Evolutionary conservation across 2,329 filamentous ascomycete genomes (phyloP).

Genomic region (Mycosphaerelloides madeirae): DNA sequence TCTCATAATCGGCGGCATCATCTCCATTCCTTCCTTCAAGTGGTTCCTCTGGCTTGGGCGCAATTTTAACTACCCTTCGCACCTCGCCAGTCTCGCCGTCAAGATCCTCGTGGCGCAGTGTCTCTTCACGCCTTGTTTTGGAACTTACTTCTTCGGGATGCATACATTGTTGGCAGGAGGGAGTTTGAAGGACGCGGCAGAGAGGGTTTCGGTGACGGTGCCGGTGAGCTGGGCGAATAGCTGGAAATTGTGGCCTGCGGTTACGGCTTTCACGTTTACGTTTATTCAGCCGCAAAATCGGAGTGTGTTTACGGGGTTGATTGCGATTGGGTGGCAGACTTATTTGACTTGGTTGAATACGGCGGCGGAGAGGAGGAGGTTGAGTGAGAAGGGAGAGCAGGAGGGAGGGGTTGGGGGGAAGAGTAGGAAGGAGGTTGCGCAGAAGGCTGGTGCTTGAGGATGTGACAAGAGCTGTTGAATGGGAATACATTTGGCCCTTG

Average conservation of each 20-base stretch:
- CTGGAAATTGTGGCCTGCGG: constrained; percentile 81
- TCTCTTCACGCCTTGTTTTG: constrained; percentile 66
- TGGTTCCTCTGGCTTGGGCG: constrained; percentile 78
- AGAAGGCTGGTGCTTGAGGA: background rate
- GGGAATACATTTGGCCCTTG: too few relatives aligned
- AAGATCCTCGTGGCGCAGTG: constrained; percentile 79
- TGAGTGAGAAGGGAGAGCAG: constrained; percentile 22
- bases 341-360: constrained; percentile 80
- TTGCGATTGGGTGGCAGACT: constrained; percentile 88
- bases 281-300: constrained; percentile 75
- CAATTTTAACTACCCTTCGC: constrained; percentile 79
- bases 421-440: background rate
- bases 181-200: constrained; percentile 57
- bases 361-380: constrained; percentile 57
- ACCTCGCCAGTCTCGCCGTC: constrained; percentile 62
- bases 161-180: constrained; percentile 54
- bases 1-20: constrained; percentile 66
- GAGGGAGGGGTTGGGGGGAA: background rate
- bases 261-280: constrained; percentile 83
- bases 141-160: constrained; percentile 51
- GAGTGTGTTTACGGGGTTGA: constrained; percentile 67
- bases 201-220: constrained; percentile 69
- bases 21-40: constrained; percentile 71
- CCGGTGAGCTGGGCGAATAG: constrained; percentile 73
- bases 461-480: background rate